A percentile compares a stretch with the other conserved stretches of the same genome.
These are phyloP conservation scores for Hydrangea macrophylla DNA, from an alignment of 148 eudicot genomes.

Conservation along the genomic window DNA sequence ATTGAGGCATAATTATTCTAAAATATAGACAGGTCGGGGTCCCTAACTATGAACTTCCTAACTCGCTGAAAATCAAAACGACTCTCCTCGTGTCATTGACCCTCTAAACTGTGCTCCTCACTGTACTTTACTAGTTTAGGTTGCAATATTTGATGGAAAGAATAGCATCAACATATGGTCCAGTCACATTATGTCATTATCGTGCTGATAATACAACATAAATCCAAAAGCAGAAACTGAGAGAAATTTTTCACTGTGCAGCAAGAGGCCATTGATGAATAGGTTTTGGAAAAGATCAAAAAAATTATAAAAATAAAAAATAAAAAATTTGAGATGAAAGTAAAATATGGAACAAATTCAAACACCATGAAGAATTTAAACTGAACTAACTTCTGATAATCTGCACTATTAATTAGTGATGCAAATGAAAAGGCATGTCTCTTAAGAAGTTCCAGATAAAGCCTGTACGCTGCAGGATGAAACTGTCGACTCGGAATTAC, in stretches of 20 bases:
- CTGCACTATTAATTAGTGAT: slow-evolving; percentile 50
- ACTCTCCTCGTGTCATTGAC: too few relatives aligned
- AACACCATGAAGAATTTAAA: slow-evolving; percentile 4
- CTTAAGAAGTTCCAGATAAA: slow-evolving; percentile 78
- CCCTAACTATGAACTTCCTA: too few relatives aligned
- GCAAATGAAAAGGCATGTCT: slow-evolving; percentile 65
- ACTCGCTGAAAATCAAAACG: too few relatives aligned
- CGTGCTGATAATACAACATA: neutral
- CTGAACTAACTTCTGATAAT: slow-evolving; percentile 55
- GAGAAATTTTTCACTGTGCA: neutral
- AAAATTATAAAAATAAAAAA: neutral
- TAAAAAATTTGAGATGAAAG: neutral
- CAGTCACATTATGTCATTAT: too few relatives aligned
- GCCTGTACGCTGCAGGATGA: slow-evolving; percentile 76
- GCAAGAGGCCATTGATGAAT: neutral
- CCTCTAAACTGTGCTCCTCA: too few relatives aligned
- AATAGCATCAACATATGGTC: too few relatives aligned
- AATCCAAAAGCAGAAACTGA: neutral
- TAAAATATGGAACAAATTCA: neutral
- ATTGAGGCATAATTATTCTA: too few relatives aligned
- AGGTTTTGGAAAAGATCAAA: neutral
- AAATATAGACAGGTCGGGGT: too few relatives aligned
- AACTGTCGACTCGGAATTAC: slow-evolving; percentile 59
- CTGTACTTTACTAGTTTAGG: too few relatives aligned
- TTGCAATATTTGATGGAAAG: too few relatives aligned